Conservation (phyloP, 192 early-diverging fungal species). For the Chytriomyces sp. region DNA sequence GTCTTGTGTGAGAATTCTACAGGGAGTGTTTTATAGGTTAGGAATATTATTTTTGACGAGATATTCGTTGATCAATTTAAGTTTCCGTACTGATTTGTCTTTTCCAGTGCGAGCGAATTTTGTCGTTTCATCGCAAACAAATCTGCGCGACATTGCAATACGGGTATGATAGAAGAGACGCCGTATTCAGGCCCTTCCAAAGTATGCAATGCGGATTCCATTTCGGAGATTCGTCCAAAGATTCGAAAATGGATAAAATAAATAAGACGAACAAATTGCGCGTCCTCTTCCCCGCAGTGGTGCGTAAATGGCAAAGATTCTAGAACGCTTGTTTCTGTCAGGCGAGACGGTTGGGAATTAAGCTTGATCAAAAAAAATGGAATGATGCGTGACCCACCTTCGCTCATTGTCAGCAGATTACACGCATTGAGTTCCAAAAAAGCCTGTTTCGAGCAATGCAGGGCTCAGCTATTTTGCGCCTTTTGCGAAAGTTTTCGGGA, state of each 20-base stretch:
- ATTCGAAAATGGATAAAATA: constrained; percentile 18
- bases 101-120: background rate
- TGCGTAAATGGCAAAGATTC: background rate
- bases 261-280: constrained; percentile 3
- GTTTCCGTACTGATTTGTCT: constrained; percentile 49
- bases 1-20: constrained; percentile 67
- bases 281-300: background rate
- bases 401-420: constrained; percentile 4
- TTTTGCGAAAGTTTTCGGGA: background rate
- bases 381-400: background rate
- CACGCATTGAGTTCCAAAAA: background rate
- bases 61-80: constrained; percentile 11
- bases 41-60: background rate
- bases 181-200: constrained; percentile 15
- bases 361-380: background rate
- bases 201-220: background rate
- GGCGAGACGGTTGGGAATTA: background rate
- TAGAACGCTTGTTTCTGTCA: constrained; percentile 11
- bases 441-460: background rate
- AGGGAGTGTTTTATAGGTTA: background rate
- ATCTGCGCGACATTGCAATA: constrained; percentile 16
- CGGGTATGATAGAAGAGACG: background rate
- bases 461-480: too few species aligned
- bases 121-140: background rate
- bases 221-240: background rate